These are phyloP conservation scores for Fusarium sp. DNA, from an alignment of 2,329 filamentous ascomycete species.

Conservation along the genomic window DNA sequence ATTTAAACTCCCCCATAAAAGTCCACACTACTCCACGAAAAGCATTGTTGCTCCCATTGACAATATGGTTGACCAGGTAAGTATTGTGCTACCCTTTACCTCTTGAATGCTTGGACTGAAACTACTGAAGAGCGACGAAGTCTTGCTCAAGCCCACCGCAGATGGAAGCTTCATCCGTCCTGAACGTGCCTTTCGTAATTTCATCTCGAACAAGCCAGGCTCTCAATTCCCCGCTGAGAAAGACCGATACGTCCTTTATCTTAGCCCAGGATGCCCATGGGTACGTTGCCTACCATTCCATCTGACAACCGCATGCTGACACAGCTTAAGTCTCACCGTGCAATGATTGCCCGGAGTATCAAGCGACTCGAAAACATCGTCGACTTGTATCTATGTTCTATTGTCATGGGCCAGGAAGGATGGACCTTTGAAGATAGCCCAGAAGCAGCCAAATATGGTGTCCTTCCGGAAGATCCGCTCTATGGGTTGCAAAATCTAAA, in stretches of 20 bases:
- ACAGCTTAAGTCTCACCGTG: conserved; percentile 71
- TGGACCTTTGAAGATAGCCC: conserved; percentile 65
- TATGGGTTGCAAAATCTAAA: conserved; percentile 76
- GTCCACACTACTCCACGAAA: rapidly evolving
- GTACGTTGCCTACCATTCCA: conserved; percentile 51
- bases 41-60: rapidly evolving
- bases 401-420: conserved; percentile 71
- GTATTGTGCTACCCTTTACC: rapidly evolving
- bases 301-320: not conserved
- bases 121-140: conserved; percentile 1
- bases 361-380: conserved; percentile 81
- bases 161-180: conserved; percentile 68
- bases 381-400: conserved; percentile 75
- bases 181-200: conserved; percentile 67
- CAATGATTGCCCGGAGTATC: conserved; percentile 77
- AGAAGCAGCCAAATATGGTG: conserved; percentile 49
- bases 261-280: conserved; percentile 74
- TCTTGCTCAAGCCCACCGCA: conserved; percentile 13
- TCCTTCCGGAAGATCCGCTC: conserved; percentile 68
- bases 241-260: conserved; percentile 72
- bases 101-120: not conserved
- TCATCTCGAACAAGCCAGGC: conserved; percentile 64
- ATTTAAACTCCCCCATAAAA: rapidly evolving
- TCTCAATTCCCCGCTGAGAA: conserved; percentile 70
- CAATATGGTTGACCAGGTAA: conserved; percentile 17